phyloP scores from a whole-genome alignment of 139 green algal genomes.

The Dunaliella sp. region DNA sequence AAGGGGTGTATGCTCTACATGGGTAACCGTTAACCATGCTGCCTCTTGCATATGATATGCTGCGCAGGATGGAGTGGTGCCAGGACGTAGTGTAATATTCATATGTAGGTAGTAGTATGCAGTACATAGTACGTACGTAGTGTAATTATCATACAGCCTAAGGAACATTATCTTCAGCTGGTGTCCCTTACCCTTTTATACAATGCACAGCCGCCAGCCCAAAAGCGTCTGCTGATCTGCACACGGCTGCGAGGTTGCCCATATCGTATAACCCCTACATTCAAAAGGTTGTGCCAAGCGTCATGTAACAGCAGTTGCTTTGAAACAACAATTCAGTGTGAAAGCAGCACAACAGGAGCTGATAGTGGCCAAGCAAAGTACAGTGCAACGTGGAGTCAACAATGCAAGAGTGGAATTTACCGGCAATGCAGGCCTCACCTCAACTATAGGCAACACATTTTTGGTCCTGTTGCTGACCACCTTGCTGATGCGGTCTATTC shows the following conservation, averaged over 20 bases:
- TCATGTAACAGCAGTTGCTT: too few relatives aligned
- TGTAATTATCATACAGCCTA: not conserved
- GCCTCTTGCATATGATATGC: too few relatives aligned
- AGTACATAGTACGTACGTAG: not conserved
- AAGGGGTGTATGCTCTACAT: too few relatives aligned
- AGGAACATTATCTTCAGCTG: not conserved
- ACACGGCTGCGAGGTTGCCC: slow-evolving; percentile 75
- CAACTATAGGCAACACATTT: slow-evolving; percentile 11
- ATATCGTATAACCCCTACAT: slow-evolving; percentile 62
- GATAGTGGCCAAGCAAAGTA: too few relatives aligned
- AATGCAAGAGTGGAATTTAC: too few relatives aligned
- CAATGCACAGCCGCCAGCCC: slow-evolving; percentile 66
- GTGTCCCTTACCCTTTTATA: slow-evolving; percentile 35
- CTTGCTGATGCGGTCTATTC: slow-evolving; percentile 4
- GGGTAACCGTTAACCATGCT: too few relatives aligned
- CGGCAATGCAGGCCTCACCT: too few relatives aligned
- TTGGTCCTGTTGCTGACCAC: not conserved
- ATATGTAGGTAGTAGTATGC: not conserved
- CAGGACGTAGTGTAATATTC: not conserved
- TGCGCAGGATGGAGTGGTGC: not conserved
- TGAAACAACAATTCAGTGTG: too few relatives aligned
- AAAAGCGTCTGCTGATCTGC: slow-evolving; percentile 67
- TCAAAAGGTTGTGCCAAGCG: too few relatives aligned
- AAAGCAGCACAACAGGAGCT: too few relatives aligned
- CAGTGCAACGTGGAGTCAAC: too few relatives aligned